Conservation (phyloP, 2,329 filamentous ascomycete species). For the Epichloe sibirici region DNA sequence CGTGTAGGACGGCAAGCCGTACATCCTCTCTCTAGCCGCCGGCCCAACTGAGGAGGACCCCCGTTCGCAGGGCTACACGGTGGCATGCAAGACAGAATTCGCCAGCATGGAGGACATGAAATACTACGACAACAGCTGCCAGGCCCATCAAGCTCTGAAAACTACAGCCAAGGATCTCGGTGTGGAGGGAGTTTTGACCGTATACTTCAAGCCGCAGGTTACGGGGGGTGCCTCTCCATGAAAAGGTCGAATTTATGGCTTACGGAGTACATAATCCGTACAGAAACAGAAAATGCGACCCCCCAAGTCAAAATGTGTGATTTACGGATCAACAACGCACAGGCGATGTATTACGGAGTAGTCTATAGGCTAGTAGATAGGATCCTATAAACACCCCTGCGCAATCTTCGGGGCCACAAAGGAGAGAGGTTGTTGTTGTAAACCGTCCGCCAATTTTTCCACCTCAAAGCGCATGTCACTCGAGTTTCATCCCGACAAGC, state of each 20-base stretch:
- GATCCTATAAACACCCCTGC: too few relatives aligned
- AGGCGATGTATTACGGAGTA: too few relatives aligned
- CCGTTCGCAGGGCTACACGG: conserved; percentile 52
- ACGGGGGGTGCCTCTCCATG: conserved; percentile 11
- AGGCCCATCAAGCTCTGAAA: conserved; percentile 31
- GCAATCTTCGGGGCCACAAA: neutral
- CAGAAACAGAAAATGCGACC: too few relatives aligned
- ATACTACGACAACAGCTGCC: conserved; percentile 50
- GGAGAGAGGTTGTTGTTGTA: neutral
- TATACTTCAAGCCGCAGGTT: conserved; percentile 27
- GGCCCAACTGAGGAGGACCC: conserved; percentile 42
- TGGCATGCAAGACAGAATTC: conserved; percentile 52
- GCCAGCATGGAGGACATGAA: conserved; percentile 53
- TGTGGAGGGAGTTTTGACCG: conserved; percentile 26
- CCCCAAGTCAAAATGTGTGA: neutral
- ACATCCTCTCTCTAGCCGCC: conserved; percentile 48
- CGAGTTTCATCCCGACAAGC: neutral
- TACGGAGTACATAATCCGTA: too few relatives aligned
- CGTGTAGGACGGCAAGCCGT: conserved; percentile 54
- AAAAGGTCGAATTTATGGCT: neutral
- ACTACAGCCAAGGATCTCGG: conserved; percentile 19
- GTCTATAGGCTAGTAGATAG: too few relatives aligned
- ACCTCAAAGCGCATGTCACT: neutral
- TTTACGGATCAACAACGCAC: too few relatives aligned
- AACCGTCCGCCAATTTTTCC: neutral